These are phyloP conservation scores for Mallotus japonicus DNA, from an alignment of 441 rosid genomes.

Conservation along the genomic window DNA sequence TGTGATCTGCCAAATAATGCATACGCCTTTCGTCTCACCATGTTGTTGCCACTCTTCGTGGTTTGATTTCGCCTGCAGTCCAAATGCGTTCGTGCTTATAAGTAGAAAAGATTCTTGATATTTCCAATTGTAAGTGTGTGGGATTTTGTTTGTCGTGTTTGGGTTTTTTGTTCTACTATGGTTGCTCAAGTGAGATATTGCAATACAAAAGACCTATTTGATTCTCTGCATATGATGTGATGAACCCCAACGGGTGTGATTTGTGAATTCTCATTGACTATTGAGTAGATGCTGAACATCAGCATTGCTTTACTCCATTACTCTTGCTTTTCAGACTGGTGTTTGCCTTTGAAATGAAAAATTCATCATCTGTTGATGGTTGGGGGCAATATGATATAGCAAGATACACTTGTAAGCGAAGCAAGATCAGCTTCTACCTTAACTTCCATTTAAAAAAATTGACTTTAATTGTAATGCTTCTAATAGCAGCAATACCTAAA, in stretches of 20 bases:
- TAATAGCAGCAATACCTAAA: not conserved
- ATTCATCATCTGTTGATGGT: too few relatives aligned
- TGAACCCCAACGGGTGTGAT: constrained; percentile 6
- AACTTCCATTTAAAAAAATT: not conserved
- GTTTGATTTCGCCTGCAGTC: constrained; percentile 27
- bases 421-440: not conserved
- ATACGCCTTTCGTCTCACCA: constrained; percentile 8
- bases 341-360: not conserved
- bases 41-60: constrained; percentile 10
- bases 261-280: constrained; percentile 11
- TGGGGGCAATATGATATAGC: too few relatives aligned
- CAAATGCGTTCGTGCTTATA: constrained; percentile 21
- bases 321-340: not conserved
- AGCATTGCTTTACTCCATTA: not conserved
- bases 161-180: constrained; percentile 17
- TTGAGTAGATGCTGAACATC: not conserved
- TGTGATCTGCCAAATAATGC: constrained; percentile 18
- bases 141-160: constrained; percentile 28
- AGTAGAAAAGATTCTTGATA: constrained; percentile 17
- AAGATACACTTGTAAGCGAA: not conserved
- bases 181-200: constrained; percentile 22
- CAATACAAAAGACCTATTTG: constrained; percentile 12
- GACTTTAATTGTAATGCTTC: not conserved
- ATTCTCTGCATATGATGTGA: constrained; percentile 17
- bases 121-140: constrained; percentile 27